phyloP scores from a whole-genome alignment of 2,329 filamentous ascomycete species.

The Monilinia fructigena region DNA sequence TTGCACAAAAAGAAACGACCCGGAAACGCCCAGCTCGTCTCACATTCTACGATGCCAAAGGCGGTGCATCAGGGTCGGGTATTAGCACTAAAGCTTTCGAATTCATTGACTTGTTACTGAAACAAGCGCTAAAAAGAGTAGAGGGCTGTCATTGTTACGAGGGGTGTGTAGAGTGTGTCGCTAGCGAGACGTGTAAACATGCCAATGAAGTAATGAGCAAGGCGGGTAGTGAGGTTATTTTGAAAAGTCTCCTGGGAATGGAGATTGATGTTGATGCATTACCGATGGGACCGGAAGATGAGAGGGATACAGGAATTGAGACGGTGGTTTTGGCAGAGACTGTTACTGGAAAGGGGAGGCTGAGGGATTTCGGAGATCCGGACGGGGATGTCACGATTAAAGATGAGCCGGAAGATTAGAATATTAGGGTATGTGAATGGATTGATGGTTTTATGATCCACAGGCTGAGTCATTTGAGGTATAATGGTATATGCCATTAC shows the following conservation, averaged over 20 bases:
- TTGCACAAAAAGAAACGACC: conserved; percentile 64
- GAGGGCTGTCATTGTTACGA: conserved; percentile 72
- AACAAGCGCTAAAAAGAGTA: conserved; percentile 73
- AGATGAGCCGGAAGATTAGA: conserved; percentile 35
- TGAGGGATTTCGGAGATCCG: conserved; percentile 33
- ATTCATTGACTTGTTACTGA: conserved; percentile 76
- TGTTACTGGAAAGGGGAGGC: conserved; percentile 34
- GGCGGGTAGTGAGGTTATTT: conserved; percentile 76
- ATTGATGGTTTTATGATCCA: background rate
- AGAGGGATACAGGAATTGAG: conserved; percentile 70
- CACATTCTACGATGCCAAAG: conserved; percentile 94
- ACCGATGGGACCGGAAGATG: conserved; percentile 78
- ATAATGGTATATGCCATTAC: background rate
- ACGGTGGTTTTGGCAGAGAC: conserved; percentile 69
- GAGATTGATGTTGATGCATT: conserved; percentile 81
- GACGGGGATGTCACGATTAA: conserved; percentile 36
- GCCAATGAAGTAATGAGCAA: conserved; percentile 93
- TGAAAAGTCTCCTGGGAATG: conserved; percentile 71
- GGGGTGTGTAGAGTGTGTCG: conserved; percentile 89
- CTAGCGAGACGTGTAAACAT: conserved; percentile 79
- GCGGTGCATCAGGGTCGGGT: conserved; percentile 76
- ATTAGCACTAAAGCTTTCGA: conserved; percentile 94
- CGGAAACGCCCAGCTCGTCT: conserved; percentile 84
- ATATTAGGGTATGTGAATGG: fast-evolving
- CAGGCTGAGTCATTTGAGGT: background rate